Base-by-base conservation (phyloP, 2,329 filamentous ascomycete species). In the Verticillium nubilum region DNA sequence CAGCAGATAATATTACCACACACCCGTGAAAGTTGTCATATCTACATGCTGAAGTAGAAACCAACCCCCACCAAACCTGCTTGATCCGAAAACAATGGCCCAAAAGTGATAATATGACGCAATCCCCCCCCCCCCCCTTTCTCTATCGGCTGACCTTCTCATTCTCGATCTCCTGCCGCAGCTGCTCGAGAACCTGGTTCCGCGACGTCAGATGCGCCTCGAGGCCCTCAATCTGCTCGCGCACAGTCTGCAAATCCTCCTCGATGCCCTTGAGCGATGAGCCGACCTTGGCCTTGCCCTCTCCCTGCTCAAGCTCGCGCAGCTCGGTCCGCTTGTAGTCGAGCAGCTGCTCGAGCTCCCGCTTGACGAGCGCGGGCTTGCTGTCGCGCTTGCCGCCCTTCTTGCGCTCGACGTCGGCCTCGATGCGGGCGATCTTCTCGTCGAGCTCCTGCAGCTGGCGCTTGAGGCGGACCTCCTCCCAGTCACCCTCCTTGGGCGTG, bases 401-500 rank as follows among this genome's bases (percentile, higher is more conserved):
- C 60, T 85, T 81, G 61, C 84, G 83, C 67, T 89, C 85, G 0
- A 88, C 87, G 52, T 87, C 85, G 60, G 86, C 83, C 75, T 96
- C 92, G 1, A 97, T 89, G 60, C 89, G 88, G 35, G 88, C 86
- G 63, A 97, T 89, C 79, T 96, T 96, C 59, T 89, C 84, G 68
- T 99, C 93, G 28, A 99, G 79, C 67, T 98, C 94, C 26, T 86
- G 83, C 31, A 99, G 84, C 75, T 98, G 92, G 72, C 95, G 93
- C 81, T 96, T 94, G 65, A 99, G 81, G 58, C 93, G 86, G 52
- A 98, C 95, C 75, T 98, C 95, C 75, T 99, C 95, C 92, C 95
- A 98, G 72, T 99, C 95, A 42, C 37, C 56, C 68, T 96, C 94
- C 35, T 28, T 42, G 63, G 91, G 89, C 37, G 84, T 82, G 60